Conservation (phyloP, 2,329 filamentous ascomycete genomes). For the Sclerotinia spermophila region DNA sequence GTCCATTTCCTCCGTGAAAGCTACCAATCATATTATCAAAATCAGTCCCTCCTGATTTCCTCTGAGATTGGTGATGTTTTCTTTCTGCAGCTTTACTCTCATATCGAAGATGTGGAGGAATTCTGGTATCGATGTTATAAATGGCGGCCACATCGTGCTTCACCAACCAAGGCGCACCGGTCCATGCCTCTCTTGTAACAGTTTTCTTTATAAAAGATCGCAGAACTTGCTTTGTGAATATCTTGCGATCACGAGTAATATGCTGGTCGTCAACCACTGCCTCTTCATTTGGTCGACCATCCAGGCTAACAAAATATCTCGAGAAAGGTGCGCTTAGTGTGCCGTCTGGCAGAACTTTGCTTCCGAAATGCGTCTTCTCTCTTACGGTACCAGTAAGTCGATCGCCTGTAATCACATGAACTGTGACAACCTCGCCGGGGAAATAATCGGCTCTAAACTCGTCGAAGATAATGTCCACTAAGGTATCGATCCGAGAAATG, state of each 20-base stretch:
- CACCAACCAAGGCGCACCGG: constrained; percentile 93
- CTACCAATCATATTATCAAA: constrained; percentile 38
- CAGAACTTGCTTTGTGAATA: constrained; percentile 92
- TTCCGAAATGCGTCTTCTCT: constrained; percentile 77
- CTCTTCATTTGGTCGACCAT: constrained; percentile 65
- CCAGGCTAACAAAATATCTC: constrained; percentile 75
- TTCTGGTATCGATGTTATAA: constrained; percentile 82
- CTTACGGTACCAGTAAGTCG: constrained; percentile 71
- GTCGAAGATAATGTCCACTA: constrained; percentile 65
- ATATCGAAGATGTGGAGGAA: constrained; percentile 78
- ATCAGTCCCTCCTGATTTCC: constrained; percentile 41
- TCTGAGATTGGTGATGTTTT: constrained; percentile 66
- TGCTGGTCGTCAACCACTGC: constrained; percentile 76
- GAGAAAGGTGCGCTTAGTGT: constrained; percentile 67
- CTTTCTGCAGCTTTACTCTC: constrained; percentile 75
- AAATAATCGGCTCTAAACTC: constrained; percentile 90
- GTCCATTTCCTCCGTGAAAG: constrained; percentile 38
- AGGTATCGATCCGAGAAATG: constrained; percentile 81
- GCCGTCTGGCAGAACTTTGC: constrained; percentile 62
- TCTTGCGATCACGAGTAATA: constrained; percentile 80
- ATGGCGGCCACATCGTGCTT: constrained; percentile 78
- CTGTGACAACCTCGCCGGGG: constrained; percentile 78
- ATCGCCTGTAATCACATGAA: constrained; percentile 66
- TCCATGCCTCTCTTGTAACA: constrained; percentile 88
- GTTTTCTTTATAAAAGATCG: constrained; percentile 94